These are phyloP conservation scores for Coemansia sp. DNA, from an alignment of 192 early-diverging fungal species.

Conservation along the genomic window DNA sequence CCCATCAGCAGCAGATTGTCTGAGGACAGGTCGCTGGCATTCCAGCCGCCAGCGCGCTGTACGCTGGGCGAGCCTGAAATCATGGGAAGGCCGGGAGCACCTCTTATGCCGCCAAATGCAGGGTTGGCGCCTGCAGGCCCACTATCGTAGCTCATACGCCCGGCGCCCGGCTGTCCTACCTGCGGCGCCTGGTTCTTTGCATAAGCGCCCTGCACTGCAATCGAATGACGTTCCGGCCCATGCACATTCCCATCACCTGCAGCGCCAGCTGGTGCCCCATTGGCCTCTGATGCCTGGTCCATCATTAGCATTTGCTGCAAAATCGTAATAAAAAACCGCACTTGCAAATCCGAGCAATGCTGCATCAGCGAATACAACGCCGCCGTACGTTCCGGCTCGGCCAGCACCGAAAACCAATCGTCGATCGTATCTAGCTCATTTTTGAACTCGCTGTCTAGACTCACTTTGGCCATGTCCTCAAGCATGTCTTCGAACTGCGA, in stretches of 20 bases:
- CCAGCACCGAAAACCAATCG: constrained; percentile 89
- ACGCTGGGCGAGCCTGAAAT: constrained; percentile 15
- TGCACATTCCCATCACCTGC: not conserved
- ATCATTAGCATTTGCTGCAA: constrained; percentile 89
- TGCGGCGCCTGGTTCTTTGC: constrained; percentile 20
- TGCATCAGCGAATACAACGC: constrained; percentile 90
- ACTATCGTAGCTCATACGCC: constrained; percentile 36
- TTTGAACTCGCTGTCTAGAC: constrained; percentile 79
- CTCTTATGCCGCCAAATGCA: constrained; percentile 11
- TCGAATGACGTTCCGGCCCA: constrained; percentile 42
- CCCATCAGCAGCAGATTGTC: constrained; percentile 22
- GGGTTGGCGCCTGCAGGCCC: not conserved
- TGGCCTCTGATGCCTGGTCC: constrained; percentile 63
- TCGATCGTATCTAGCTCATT: constrained; percentile 91
- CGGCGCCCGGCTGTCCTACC: constrained; percentile 1
- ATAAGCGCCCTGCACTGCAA: constrained; percentile 36
- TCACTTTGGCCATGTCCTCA: constrained; percentile 82
- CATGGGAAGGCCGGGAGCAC: constrained; percentile 1
- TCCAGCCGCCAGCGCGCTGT: constrained; percentile 24
- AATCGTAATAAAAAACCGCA: constrained; percentile 91
- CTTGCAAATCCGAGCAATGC: constrained; percentile 85
- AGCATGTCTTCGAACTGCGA: constrained; percentile 88
- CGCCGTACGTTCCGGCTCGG: constrained; percentile 89
- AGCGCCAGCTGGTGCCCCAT: constrained; percentile 14
- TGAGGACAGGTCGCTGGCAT: constrained; percentile 18